Evolutionary conservation across 1,284 basidiomycete species (phyloP), one percentile per base, ranked within the genome.

Genomic region (Phylloboletellus chloephorus): DNA sequence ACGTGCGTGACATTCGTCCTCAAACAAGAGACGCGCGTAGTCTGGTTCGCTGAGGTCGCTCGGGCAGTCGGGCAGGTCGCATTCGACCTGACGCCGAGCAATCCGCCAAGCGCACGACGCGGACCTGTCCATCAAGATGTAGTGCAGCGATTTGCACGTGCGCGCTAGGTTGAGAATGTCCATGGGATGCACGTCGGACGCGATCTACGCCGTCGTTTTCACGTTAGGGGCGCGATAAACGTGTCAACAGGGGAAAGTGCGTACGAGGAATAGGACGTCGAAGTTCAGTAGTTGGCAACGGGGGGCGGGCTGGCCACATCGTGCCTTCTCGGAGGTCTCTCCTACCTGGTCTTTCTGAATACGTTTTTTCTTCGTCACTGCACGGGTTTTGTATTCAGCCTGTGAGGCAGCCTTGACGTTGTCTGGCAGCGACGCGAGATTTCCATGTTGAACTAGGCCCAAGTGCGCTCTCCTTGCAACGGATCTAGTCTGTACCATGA

Each of bases 31-130:
- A 17, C 56, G 48, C 2, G 57, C 57, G 20, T 58, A 64, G 31
- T 56, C 47, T 1, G 57, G 59, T 37, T 68, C 66, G 5, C 52
- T 61, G 20, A 66, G 33, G 39, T 65, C 64, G 2, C 43, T 34
- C 5, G 67, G 63, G 19, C 54, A 55, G 4, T 42, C 36, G 0
- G 54, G 54, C 2, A 54, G 21, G 2, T 26, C 34, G n/a, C n/a
- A n/a, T 4, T 24, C 4, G 5, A 50, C 19, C 12, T 44, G 37
- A 3, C 30, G 7, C 1, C 50, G 51, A 5, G 43, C 31, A 0
- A 24, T 33, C 44, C 34, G 54, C 59, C 59, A 59, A 1, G 53
- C 30, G 20, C 48, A 49, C 6, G 25, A 25, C 1, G 57, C 51
- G 2, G 47, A 41, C 20, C 35, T 47, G 17, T 43, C 30, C 47